Evolutionary conservation across 306 rosid species (phyloP), one percentile per base, ranked within the genome.

Genomic region (Trichosanthes truncata): DNA sequence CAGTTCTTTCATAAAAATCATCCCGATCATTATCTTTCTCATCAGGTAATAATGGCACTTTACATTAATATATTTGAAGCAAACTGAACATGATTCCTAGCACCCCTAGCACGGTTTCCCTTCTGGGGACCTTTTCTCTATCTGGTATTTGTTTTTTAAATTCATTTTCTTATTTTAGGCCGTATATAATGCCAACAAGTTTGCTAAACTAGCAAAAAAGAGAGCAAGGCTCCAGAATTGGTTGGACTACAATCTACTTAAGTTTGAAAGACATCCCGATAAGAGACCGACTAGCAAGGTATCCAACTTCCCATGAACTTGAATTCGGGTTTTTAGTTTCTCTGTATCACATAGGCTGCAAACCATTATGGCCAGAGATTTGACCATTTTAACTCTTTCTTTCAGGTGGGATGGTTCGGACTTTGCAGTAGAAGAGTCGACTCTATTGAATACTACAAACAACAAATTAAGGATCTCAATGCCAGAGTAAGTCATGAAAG

Each of bases 201-300:
- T 89, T 80, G 94, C 99, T 78, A 89, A 84, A 82, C 84, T 88
- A 20, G 96, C 76, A 21, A 86, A 87, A 85, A 84, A 68, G 87
- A 88, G 97, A 85, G 91, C 88, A 2, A 87, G 96, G 85, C 88
- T 91, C 61, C 96, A 86, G 77, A 95, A 95, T 86, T 93, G 99
- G 99, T 79, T 95, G 78, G 97, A 93, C 75, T 95, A 95, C 82
- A 82, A 95, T 89, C 94, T 84, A 79, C 91, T 95, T 41, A 93
- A 93, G 92, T 93, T 86, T 80, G 97, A 95, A 81, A 91, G 96
- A 84, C 88, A 86, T 82, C 91, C 99, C 35, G 90, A 89, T 45
- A 86, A 84, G 86, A 93, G 85, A 82, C 97, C 91, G 43, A 90
- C 92, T 18, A 21, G 76, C 21, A 93, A 84, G 91, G 99, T 94